Percentiles rank a stretch among this genome's conserved stretches.
These are phyloP conservation scores for Aspergillus fischeri DNA, from an alignment of 2,329 filamentous ascomycete species.

Conservation along the genomic window DNA sequence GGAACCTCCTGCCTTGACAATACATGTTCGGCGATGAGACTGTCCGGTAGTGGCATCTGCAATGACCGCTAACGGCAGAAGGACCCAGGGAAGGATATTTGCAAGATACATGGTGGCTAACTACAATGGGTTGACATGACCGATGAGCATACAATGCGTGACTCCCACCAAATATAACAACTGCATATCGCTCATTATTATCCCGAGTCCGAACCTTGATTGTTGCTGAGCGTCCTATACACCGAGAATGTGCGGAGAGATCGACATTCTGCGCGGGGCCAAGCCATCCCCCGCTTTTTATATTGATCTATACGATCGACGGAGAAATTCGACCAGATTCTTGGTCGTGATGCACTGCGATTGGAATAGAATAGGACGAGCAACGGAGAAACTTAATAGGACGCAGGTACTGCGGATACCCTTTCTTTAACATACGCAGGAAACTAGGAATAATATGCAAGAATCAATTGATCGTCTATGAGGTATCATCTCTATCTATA, in stretches of 20 bases:
- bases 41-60: not conserved
- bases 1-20: slow-evolving; percentile 13
- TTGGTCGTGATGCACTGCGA: not conserved
- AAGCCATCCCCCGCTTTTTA: not conserved
- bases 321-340: not conserved
- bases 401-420: not conserved
- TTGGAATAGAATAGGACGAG: not conserved
- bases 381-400: not conserved
- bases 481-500: not conserved
- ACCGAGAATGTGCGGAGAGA: not conserved
- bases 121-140: not conserved
- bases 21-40: not conserved
- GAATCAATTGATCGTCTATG: not conserved
- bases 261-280: not conserved
- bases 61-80: not conserved
- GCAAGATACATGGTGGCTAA: not conserved
- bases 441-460: not conserved
- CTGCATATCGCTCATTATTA: not conserved
- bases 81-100: not conserved
- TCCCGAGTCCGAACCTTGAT: not conserved
- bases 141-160: not conserved
- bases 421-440: not conserved
- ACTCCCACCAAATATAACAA: not conserved
- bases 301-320: not conserved
- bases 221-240: not conserved